A percentile compares a stretch with the other conserved stretches of the same genome.
Conservation (phyloP, 257 asterid genomes). For the Prunella vulgaris region DNA sequence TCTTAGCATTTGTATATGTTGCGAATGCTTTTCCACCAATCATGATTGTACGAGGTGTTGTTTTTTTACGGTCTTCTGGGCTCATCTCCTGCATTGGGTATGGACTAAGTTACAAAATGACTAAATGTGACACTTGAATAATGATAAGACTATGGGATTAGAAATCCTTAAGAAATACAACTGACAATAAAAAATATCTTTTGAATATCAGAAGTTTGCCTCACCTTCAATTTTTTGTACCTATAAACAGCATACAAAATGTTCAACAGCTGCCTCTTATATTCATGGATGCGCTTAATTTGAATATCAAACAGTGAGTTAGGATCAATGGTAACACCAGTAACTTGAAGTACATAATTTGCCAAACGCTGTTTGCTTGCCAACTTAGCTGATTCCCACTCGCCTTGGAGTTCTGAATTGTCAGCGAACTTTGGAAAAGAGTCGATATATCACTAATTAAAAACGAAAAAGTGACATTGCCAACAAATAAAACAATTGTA, state of each 20-base stretch:
- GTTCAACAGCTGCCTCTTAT: constrained; percentile 95
- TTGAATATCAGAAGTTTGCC: constrained; percentile 26
- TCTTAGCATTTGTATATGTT: constrained; percentile 91
- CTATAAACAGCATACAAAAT: constrained; percentile 83
- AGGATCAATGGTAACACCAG: constrained; percentile 83
- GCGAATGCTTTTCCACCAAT: constrained; percentile 99
- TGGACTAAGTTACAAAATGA: background rate
- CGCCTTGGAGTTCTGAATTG: constrained; percentile 61
- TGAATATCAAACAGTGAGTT: constrained; percentile 92
- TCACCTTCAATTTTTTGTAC: constrained; percentile 97
- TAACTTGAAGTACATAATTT: constrained; percentile 59
- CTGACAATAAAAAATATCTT: background rate
- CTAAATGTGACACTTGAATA: background rate
- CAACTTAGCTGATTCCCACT: constrained; percentile 94
- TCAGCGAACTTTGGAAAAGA: constrained; percentile 63
- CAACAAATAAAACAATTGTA: constrained; percentile 4
- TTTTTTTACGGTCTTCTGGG: constrained; percentile 67
- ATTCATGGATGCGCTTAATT: constrained; percentile 98
- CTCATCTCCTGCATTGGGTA: constrained; percentile 79
- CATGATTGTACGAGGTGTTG: constrained; percentile 94
- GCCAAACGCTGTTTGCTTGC: constrained; percentile 91
- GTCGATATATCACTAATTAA: constrained; percentile 20
- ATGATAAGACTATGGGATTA: background rate
- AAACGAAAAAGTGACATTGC: constrained; percentile 3
- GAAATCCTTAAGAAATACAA: background rate